These are phyloP conservation scores for Penicillium sp. DNA, from an alignment of 2,329 filamentous ascomycete species.

Conservation along the genomic window DNA sequence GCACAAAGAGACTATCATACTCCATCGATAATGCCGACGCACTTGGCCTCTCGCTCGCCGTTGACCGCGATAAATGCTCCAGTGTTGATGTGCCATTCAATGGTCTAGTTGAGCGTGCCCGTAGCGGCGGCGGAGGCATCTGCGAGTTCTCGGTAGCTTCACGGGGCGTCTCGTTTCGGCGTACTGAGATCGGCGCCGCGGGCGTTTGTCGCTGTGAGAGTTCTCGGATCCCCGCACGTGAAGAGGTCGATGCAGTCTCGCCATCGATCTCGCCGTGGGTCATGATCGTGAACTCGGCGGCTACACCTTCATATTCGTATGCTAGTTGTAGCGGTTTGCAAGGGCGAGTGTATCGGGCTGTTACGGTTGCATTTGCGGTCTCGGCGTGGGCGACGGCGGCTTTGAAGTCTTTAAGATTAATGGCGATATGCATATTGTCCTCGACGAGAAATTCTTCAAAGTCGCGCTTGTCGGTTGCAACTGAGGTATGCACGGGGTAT, in stretches of 20 bases:
- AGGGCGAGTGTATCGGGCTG: slow-evolving; percentile 62
- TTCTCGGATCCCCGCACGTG: slow-evolving; percentile 44
- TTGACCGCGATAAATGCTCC: slow-evolving; percentile 25
- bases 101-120: slow-evolving; percentile 38
- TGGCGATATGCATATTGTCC: slow-evolving; percentile 63
- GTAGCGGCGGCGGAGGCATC: slow-evolving; percentile 37
- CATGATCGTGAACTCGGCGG: slow-evolving; percentile 67
- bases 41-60: slow-evolving; percentile 34
- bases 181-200: slow-evolving; percentile 30
- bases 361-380: slow-evolving; percentile 58
- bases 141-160: slow-evolving; percentile 23
- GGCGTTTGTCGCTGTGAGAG: slow-evolving; percentile 47
- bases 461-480: slow-evolving; percentile 63
- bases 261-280: slow-evolving; percentile 59
- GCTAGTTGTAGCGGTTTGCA: slow-evolving; percentile 63
- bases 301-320: slow-evolving; percentile 60
- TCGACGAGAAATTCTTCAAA: slow-evolving; percentile 65
- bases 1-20: slow-evolving; percentile 64
- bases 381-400: slow-evolving; percentile 66
- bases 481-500: slow-evolving; percentile 66
- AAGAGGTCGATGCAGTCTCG: slow-evolving; percentile 45
- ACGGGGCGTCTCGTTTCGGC: slow-evolving; percentile 13
- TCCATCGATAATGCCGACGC: slow-evolving; percentile 40
- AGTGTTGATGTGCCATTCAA: slow-evolving; percentile 37
- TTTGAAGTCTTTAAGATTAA: slow-evolving; percentile 68